Base-by-base conservation (phyloP, 2,329 filamentous ascomycete genomes). In the Fusarium succisae region DNA sequence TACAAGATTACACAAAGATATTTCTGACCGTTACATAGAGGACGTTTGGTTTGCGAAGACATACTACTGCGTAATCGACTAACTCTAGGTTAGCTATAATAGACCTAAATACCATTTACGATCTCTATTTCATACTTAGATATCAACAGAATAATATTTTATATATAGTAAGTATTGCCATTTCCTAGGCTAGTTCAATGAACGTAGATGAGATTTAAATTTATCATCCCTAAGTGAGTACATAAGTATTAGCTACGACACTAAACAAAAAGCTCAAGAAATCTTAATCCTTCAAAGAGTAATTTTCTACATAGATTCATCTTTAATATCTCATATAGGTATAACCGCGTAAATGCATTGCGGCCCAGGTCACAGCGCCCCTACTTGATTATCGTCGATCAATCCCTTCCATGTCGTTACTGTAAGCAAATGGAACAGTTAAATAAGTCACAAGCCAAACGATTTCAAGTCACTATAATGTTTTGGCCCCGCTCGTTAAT, bases 401-500 rank as follows among this genome's bases (percentile, higher is more conserved):
- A 45, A 48, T 38, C 48, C 28, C 28, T 55, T 43, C 63, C 32
- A 54, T 62, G 38, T 35, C 63, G 37, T 61, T 41, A 13, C 28
- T 39, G 18, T 26, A 39, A n/a, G 62, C 43, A 73, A 57, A 53
- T 58, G 74, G 18, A 71, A 75, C 50, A 64, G 24, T 47, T 60
- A 15, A 35, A 8, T 35, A 35, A 58, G 47, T 70, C 51, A 62
- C 64, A 43, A 53, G 69, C 65, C 13, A 55, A 61, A 66, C 45
- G 51, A 48, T 45, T 39, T 56, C 56, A 58, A 50, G 51, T 68
- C 71, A 58, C 71, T 63, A 50, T 50, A 65, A 63, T 69, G 70
- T 68, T 67, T 67, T 66, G 61, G 64, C 74, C 77, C 73, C 74
- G 67, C 43, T 76, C 70, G 70, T 66, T 78, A 72, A 76, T 78